Percentiles rank a stretch among this genome's conserved stretches.
These are phyloP conservation scores for Aspergillus ibericus DNA, from an alignment of 2,329 filamentous ascomycete species.

Conservation along the genomic window DNA sequence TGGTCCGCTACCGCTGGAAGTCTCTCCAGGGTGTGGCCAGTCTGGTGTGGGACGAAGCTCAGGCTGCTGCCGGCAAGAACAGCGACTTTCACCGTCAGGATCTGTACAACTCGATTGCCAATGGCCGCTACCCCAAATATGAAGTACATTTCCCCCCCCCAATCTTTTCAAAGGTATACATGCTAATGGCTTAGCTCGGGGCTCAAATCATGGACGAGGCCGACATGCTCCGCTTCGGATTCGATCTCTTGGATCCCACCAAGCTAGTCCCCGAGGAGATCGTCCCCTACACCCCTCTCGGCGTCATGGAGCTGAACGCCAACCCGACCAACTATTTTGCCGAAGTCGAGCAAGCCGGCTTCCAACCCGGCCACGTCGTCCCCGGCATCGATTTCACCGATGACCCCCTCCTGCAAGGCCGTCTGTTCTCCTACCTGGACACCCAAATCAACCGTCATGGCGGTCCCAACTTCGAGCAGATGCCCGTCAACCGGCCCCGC, in stretches of 20 bases:
- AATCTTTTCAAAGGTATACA: not conserved
- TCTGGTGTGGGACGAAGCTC: slow-evolving; percentile 71
- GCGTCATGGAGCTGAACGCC: slow-evolving; percentile 67
- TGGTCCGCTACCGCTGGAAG: slow-evolving; percentile 44
- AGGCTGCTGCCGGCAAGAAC: slow-evolving; percentile 66
- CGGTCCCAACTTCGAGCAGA: slow-evolving; percentile 72
- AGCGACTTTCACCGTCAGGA: slow-evolving; percentile 69
- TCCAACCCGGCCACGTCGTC: slow-evolving; percentile 72
- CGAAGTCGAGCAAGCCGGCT: slow-evolving; percentile 73
- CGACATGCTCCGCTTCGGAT: slow-evolving; percentile 64
- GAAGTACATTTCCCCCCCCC: slow-evolving; percentile 45
- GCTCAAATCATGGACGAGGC: slow-evolving; percentile 70
- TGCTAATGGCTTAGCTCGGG: slow-evolving; percentile 44
- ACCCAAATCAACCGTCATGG: slow-evolving; percentile 72
- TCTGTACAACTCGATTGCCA: slow-evolving; percentile 67
- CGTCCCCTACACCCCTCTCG: slow-evolving; percentile 66
- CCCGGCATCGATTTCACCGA: slow-evolving; percentile 72
- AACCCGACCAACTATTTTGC: slow-evolving; percentile 75
- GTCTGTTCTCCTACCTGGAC: slow-evolving; percentile 73
- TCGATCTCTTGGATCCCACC: slow-evolving; percentile 71
- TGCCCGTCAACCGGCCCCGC: slow-evolving; percentile 70
- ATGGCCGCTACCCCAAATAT: slow-evolving; percentile 68
- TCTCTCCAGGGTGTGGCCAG: slow-evolving; percentile 39
- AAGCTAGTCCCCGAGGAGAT: slow-evolving; percentile 72
- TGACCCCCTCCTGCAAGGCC: slow-evolving; percentile 71